Evolutionary conservation across 179 eudicot species (phyloP), one percentile per base, ranked within the genome.

Genomic region (Nepenthes alata): DNA sequence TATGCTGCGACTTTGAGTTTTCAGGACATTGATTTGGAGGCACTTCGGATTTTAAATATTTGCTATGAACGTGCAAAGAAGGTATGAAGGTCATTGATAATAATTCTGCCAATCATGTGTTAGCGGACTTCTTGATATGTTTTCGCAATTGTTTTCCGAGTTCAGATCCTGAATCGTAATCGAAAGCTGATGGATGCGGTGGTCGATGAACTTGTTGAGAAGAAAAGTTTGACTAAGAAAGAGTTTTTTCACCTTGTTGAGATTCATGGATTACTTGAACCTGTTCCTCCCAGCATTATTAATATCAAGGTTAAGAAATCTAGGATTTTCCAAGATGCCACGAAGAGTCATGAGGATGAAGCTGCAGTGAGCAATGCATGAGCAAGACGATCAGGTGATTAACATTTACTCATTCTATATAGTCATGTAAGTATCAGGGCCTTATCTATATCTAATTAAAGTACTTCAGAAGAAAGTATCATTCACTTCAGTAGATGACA

Each of bases 11-110:
- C 44, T 48, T 55, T 59, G 39, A 15, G 61, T 62, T 54, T 35
- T 65, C 82, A 91, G 97, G 88, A 82, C 57, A 82, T 85, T 49
- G 96, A 91, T 73, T 53, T 77, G 57, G 96, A 91, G 81, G 94
- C 97, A 51, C 11, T 72, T 62, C 74, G 74, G 72, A 79, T 91
- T 67, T 63, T 85, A 58, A 63, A 88, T 69, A 57, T 71, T 69
- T 91, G 94, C 66, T 88, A 88, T 72, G 94, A 80, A 61, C 94
- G 88, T 55, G 83, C 80, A 49, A 88, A 91, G 72, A 71, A 74
- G 95, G 97, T 91, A 83, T 12, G 3, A 16, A 15, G 47, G 16
- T 25, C 25, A 0, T 2, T 44, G 10, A 41, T 6, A 34, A 25
- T 8, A 13, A 6, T 0, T n/a, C 6, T 5, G 58, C 16, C 5